Base-by-base conservation (phyloP, 495 filamentous ascomycete species). In the Filosporella fistucella region DNA sequence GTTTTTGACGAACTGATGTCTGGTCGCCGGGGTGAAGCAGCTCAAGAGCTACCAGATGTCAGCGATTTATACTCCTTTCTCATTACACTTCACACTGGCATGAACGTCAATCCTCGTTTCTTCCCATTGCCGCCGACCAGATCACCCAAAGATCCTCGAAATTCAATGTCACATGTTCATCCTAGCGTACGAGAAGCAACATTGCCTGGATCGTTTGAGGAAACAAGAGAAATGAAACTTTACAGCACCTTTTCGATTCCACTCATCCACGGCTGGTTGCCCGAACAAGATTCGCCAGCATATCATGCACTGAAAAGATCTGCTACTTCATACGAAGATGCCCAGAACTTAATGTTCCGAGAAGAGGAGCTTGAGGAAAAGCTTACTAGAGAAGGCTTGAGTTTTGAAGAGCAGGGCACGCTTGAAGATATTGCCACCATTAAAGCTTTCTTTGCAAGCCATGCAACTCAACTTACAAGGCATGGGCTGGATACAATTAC, bases 101-200 rank as follows among this genome's bases (percentile, higher is more conserved):
- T 98, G 91, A 97, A 97, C 58, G 93, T 96, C 36, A 97, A 98
- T 57, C 93, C 93, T 29, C 83, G 86, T 14, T 88, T 95, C 46
- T 75, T 89, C n/a, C 67, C 68, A 25, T 25, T 43, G 4, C 56
- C 61, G 22, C 29, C 65, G 11, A 59, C 70, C 12, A 64, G 67
- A 45, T 42, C 69, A 14, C 55, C 64, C 16, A 68, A 63, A 12
- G 64, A 79, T 42, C 68, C 68, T 43, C 62, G 66, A 26, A 70
- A 63, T 16, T 68, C 58, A 1, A 62, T 63, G 12, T 66, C 62
- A n/a, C 65, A 71, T 41, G 47, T 68, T 13, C 65, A 67, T 42
- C 63, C 63, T 23, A 60, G 65, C 42, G 62, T 75, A 18, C 71
- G 72, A 46, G 70, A 63, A 55, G 68, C 49, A 41, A 59, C 54